Evolutionary conservation across 164 flowering plant species (phyloP).

Genomic region (Vitis rupestris): DNA sequence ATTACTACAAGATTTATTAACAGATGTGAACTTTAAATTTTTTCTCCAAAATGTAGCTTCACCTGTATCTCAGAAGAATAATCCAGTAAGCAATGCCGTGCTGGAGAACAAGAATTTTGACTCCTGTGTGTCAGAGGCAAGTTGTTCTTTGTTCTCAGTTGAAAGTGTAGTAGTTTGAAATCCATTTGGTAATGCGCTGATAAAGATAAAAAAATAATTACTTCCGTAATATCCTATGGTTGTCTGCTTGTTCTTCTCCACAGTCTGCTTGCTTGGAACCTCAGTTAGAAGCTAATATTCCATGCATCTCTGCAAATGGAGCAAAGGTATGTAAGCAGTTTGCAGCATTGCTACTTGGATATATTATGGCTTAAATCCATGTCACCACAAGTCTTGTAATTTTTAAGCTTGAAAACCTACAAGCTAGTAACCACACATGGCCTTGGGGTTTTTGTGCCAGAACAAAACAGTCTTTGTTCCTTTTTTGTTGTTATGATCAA

Average conservation of each 20-base stretch:
- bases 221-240: background rate
- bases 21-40: too few relatives aligned
- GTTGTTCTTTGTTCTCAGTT: conserved; percentile 6
- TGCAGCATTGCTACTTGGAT: too few relatives aligned
- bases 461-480: too few relatives aligned
- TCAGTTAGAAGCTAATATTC: conserved; percentile 15
- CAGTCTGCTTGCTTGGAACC: conserved; percentile 27
- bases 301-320: conserved; percentile 13
- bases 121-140: conserved; percentile 42
- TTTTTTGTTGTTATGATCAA: too few relatives aligned
- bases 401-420: too few relatives aligned
- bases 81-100: conserved; percentile 18
- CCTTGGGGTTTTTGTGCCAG: too few relatives aligned
- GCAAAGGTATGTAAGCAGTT: conserved; percentile 19
- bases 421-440: too few relatives aligned
- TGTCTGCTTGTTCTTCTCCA: conserved; percentile 14
- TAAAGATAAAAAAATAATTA: background rate
- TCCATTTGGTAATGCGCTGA: too few relatives aligned
- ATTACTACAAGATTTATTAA: too few relatives aligned
- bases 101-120: conserved; percentile 22
- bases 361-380: background rate
- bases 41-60: conserved; percentile 21
- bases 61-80: conserved; percentile 15
- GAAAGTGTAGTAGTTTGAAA: too few relatives aligned
- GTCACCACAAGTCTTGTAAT: too few relatives aligned